These are phyloP conservation scores for Aspergillus arachidicola DNA, from an alignment of 2,329 filamentous ascomycete species.

Conservation along the genomic window DNA sequence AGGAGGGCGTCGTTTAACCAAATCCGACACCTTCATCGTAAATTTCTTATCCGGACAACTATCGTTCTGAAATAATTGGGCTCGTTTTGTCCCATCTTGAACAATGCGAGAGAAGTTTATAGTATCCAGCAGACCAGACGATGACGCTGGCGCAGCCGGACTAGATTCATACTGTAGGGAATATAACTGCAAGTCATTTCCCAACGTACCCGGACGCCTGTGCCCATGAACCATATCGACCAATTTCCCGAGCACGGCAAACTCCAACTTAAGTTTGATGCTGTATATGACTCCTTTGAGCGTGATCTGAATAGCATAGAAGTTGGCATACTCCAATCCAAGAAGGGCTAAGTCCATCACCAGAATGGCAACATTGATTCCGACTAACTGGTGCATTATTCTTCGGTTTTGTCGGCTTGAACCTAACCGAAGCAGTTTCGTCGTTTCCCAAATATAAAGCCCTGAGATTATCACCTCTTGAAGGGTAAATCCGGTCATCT, in stretches of 20 bases:
- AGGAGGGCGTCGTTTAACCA: slow-evolving; percentile 19
- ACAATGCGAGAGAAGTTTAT: background rate
- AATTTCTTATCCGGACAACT: slow-evolving; percentile 23
- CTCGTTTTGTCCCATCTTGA: background rate
- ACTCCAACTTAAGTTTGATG: slow-evolving; percentile 56
- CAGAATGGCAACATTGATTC: slow-evolving; percentile 51
- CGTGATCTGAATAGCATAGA: slow-evolving; percentile 45
- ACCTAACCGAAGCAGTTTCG: slow-evolving; percentile 47
- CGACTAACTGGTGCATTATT: slow-evolving; percentile 49
- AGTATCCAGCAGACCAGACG: background rate
- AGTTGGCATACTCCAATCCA: slow-evolving; percentile 43
- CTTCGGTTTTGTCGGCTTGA: slow-evolving; percentile 32
- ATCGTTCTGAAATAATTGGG: background rate
- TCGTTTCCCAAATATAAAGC: slow-evolving; percentile 58
- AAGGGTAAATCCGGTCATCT: slow-evolving; percentile 49
- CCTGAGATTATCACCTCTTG: slow-evolving; percentile 51
- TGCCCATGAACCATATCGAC: slow-evolving; percentile 42
- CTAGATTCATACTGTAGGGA: slow-evolving; percentile 17
- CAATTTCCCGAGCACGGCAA: slow-evolving; percentile 55
- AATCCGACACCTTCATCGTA: slow-evolving; percentile 27
- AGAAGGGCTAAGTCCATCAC: slow-evolving; percentile 49
- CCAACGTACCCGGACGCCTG: slow-evolving; percentile 23
- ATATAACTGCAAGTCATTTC: slow-evolving; percentile 27
- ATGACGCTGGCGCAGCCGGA: slow-evolving; percentile 9
- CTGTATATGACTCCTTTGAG: slow-evolving; percentile 45